A percentile compares a stretch with the other conserved stretches of the same genome.
Conservation (phyloP, 2,329 filamentous ascomycete genomes). For the Calonectria multiphialidica region DNA sequence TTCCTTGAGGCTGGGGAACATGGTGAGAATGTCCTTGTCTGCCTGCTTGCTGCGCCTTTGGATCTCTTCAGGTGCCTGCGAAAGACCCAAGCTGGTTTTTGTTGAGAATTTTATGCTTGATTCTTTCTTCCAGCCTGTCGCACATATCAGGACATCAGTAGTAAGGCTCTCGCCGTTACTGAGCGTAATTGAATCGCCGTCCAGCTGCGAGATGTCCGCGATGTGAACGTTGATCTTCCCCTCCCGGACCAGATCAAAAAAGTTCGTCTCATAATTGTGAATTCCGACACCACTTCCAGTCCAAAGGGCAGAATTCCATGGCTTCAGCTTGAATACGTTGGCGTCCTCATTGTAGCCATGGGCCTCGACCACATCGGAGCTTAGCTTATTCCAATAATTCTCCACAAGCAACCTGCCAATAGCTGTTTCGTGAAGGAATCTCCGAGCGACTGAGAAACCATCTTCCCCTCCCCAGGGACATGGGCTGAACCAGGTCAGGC, state of each 20-base stretch:
- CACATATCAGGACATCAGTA: constrained; percentile 60
- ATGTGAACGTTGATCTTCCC: constrained; percentile 61
- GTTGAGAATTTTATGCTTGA: constrained; percentile 56
- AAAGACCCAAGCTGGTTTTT: constrained; percentile 4
- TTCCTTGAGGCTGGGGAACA: constrained; percentile 33
- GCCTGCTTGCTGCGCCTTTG: constrained; percentile 17
- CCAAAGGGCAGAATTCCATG: constrained; percentile 56
- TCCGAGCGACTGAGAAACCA: constrained; percentile 59
- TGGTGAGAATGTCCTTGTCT: constrained; percentile 28
- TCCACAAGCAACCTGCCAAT: constrained; percentile 60
- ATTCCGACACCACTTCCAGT: constrained; percentile 65
- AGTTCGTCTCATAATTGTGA: constrained; percentile 63
- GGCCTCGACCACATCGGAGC: constrained; percentile 56
- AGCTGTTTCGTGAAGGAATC: constrained; percentile 61
- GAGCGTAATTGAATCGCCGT: constrained; percentile 54
- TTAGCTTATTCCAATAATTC: constrained; percentile 62
- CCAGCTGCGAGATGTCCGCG: constrained; percentile 57
- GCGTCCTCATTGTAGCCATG: constrained; percentile 59
- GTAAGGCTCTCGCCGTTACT: constrained; percentile 51
- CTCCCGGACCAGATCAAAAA: constrained; percentile 62
- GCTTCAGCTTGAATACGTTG: constrained; percentile 53
- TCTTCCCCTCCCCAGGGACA: constrained; percentile 72
- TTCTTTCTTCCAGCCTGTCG: constrained; percentile 64
- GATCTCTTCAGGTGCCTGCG: neutral
- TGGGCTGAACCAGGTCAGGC: constrained; percentile 73